A percentile compares a stretch with the other conserved stretches of the same genome.
Conservation (phyloP, 345 rosid species). For the Dipteronia dyeriana region DNA sequence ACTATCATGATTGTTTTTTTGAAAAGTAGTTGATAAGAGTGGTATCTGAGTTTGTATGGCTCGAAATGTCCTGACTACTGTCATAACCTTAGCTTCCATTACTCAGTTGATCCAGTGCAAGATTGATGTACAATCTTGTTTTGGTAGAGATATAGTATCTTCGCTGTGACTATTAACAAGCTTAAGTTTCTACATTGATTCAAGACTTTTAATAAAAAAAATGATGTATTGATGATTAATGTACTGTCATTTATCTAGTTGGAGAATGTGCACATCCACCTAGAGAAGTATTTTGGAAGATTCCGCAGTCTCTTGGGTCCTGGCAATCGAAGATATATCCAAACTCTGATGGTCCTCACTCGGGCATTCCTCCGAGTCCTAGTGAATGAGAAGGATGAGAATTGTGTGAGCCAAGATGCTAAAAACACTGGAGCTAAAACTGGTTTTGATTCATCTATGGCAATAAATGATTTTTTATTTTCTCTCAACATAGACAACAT, state of each 20-base stretch:
- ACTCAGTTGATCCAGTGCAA: constrained; percentile 2
- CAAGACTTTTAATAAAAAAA: background rate
- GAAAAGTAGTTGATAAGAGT: constrained; percentile 3
- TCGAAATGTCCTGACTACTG: background rate
- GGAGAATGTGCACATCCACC: constrained; percentile 63
- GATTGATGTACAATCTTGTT: background rate
- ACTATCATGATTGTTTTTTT: constrained; percentile 4
- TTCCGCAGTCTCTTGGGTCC: constrained; percentile 72
- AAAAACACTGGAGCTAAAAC: constrained; percentile 37
- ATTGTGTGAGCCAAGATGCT: constrained; percentile 32
- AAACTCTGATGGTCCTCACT: constrained; percentile 72
- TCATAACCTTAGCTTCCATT: background rate
- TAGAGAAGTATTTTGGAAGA: constrained; percentile 71
- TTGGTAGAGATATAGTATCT: background rate
- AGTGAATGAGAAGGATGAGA: constrained; percentile 34
- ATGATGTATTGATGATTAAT: background rate
- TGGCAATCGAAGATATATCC: constrained; percentile 93
- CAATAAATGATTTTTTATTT: constrained; percentile 83
- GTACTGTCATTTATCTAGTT: constrained; percentile 49
- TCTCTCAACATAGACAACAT: constrained; percentile 83
- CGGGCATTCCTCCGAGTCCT: constrained; percentile 64
- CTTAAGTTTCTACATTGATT: constrained; percentile 15
- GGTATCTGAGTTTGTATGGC: background rate
- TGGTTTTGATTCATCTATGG: constrained; percentile 54
- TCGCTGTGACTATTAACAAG: background rate